Conservation (phyloP, 2,329 filamentous ascomycete genomes). For the Fusarium brachygibbosum region DNA sequence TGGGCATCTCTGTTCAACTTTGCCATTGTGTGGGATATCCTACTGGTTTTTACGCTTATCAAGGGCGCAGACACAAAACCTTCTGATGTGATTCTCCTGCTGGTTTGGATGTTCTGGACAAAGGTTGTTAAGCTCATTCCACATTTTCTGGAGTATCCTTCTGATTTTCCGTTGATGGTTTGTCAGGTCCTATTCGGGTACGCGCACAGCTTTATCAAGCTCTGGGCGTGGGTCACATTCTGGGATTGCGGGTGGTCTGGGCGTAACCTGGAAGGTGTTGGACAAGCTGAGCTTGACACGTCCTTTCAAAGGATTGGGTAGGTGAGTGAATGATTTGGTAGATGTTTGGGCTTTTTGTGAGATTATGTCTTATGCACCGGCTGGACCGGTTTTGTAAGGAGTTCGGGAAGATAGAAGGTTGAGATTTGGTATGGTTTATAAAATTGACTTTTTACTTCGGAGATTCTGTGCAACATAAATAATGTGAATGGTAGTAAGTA, state of each 20-base stretch:
- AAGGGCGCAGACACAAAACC: background rate
- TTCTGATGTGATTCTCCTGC: conserved; percentile 31
- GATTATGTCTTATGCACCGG: background rate
- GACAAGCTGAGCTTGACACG: conserved; percentile 22
- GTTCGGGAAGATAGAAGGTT: background rate
- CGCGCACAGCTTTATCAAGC: conserved; percentile 69
- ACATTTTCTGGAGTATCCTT: conserved; percentile 65
- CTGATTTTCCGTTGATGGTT: conserved; percentile 65
- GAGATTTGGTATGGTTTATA: background rate
- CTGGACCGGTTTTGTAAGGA: background rate
- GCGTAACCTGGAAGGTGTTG: conserved; percentile 46
- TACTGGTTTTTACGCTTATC: conserved; percentile 54
- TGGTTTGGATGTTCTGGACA: conserved; percentile 64
- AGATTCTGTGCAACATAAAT: too few relatives aligned
- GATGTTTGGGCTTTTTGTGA: background rate
- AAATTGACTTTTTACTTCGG: too few relatives aligned
- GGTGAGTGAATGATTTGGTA: background rate
- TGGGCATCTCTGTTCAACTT: conserved; percentile 68
- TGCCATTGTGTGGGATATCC: conserved; percentile 65
- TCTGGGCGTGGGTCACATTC: conserved; percentile 68
- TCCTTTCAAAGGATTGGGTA: conserved; percentile 7
- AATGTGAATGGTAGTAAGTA: background rate
- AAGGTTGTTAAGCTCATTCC: conserved; percentile 70
- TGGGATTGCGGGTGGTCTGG: conserved; percentile 59
- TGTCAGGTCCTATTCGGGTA: conserved; percentile 68